These are phyloP conservation scores for slime mould (Dictyostelium discoideum) DNA, from an alignment of 78 protist species.

Conservation along the genomic window DNA sequence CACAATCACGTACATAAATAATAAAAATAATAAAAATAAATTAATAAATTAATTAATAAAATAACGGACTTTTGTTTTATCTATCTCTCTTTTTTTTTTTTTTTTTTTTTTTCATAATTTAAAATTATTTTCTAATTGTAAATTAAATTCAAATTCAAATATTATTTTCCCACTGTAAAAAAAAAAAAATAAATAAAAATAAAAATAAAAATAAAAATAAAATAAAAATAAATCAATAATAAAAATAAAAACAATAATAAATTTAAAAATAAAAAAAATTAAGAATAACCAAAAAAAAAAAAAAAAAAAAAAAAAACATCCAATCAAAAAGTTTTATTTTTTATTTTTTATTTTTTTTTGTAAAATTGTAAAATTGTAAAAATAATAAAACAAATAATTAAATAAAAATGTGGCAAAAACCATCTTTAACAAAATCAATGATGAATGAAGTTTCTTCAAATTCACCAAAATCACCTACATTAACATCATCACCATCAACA, in stretches of 20 bases:
- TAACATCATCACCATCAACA: neutral
- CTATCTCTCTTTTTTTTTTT: no score
- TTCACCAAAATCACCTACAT: neutral
- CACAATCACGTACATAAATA: neutral
- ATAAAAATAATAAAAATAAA: no score
- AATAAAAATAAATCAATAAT: neutral
- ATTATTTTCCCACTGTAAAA: neutral
- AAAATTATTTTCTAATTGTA: neutral
- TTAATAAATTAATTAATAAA: no score
- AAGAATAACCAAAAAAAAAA: neutral
- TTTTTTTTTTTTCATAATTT: no score
- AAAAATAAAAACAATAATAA: no score
- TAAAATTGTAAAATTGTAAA: neutral
- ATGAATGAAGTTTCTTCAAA: neutral
- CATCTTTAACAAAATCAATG: slow-evolving; percentile 6
- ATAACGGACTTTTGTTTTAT: neutral
- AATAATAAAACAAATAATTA: neutral
- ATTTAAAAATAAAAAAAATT: no score
- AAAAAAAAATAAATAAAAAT: no score
- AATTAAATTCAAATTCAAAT: neutral
- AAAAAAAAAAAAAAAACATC: neutral
- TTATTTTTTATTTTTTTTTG: neutral
- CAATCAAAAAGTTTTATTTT: no score
- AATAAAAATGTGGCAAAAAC: slow-evolving; percentile 7
- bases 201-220: no score